Percentiles rank a stretch among this genome's conserved stretches.
These are phyloP conservation scores for Lunasporangiospora selenospora DNA, from an alignment of 192 early-diverging fungal species.

Conservation along the genomic window DNA sequence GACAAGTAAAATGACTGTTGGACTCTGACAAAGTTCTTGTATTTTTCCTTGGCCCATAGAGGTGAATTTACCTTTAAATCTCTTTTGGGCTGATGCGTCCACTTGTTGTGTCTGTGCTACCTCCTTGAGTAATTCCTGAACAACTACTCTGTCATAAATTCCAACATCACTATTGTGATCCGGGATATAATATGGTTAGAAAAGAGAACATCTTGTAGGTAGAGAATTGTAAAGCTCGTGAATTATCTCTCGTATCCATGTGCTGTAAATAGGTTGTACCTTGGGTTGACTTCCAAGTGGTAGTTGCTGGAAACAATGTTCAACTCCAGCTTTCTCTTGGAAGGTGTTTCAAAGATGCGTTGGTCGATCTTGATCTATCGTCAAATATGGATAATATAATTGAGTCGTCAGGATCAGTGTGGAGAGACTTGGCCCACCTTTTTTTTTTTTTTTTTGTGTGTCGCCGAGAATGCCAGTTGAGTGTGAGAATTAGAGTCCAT, in stretches of 20 bases:
- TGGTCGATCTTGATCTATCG: constrained; percentile 88
- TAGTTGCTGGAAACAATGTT: constrained; percentile 92
- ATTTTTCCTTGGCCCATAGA: no score
- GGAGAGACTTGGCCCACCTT: no score
- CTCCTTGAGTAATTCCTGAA: constrained; percentile 97
- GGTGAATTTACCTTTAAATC: constrained; percentile 96
- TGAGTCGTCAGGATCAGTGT: no score
- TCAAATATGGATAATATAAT: no score
- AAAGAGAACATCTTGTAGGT: background rate
- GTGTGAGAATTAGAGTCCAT: no score
- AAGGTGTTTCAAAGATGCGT: constrained; percentile 84
- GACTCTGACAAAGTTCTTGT: background rate
- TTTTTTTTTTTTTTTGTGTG: no score
- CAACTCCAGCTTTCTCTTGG: constrained; percentile 85
- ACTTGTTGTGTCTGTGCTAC: constrained; percentile 96
- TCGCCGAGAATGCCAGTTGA: no score
- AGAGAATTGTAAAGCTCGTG: background rate
- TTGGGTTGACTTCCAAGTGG: constrained; percentile 97
- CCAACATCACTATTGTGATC: constrained; percentile 97
- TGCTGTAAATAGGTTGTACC: constrained; percentile 52
- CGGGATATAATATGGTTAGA: background rate
- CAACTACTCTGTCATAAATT: constrained; percentile 88
- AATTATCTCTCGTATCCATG: background rate
- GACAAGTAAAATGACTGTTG: no score
- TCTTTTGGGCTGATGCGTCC: constrained; percentile 74